These are phyloP conservation scores for Colletotrichum simmondsii DNA, from an alignment of 2,329 filamentous ascomycete genomes.

Conservation along the genomic window DNA sequence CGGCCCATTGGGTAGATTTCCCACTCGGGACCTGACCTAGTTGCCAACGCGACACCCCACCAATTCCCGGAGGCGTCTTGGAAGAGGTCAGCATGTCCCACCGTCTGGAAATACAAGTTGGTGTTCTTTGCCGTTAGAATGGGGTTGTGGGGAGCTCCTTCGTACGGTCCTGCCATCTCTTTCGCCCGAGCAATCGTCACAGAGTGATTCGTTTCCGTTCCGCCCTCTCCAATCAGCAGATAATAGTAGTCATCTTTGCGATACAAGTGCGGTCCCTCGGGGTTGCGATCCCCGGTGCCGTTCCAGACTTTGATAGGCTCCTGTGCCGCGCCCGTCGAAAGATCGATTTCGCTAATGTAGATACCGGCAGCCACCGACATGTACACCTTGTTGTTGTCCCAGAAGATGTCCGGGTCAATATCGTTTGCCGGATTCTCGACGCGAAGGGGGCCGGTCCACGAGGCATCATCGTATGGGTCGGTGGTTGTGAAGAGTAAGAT, in stretches of 20 bases:
- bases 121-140: conserved; percentile 54
- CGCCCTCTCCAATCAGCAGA: conserved; percentile 63
- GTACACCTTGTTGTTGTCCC: conserved; percentile 62
- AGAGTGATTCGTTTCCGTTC: conserved; percentile 53
- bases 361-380: conserved; percentile 43
- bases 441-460: conserved; percentile 51
- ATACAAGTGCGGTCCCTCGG: conserved; percentile 65
- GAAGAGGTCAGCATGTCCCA: conserved; percentile 58
- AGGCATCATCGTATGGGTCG: conserved; percentile 49
- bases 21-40: conserved; percentile 54
- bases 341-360: conserved; percentile 44
- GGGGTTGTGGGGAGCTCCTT: conserved; percentile 53
- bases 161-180: conserved; percentile 54
- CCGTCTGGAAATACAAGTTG: conserved; percentile 52
- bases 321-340: conserved; percentile 46
- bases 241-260: conserved; percentile 63
- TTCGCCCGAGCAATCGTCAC: conserved; percentile 55
- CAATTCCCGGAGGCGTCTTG: conserved; percentile 57
- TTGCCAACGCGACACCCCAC: conserved; percentile 62
- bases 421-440: conserved; percentile 44
- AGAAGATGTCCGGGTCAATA: conserved; percentile 62
- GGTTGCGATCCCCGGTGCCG: conserved; percentile 53
- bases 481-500: conserved; percentile 53
- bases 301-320: conserved; percentile 51
- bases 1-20: conserved; percentile 63